Conservation (phyloP, 169 alveolate species). For the Plasmodium relictum region DNA sequence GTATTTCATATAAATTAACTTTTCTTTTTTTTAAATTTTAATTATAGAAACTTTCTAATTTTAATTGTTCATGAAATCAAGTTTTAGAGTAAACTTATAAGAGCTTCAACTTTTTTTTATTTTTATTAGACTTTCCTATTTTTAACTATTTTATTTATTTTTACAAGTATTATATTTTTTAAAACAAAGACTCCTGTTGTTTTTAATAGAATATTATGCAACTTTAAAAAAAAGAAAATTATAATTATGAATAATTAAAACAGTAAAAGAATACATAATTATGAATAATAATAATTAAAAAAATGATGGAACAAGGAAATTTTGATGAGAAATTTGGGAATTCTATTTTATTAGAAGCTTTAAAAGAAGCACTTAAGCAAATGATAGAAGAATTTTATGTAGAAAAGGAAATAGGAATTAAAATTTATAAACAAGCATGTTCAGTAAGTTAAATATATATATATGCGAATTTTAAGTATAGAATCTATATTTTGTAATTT, state of each 20-base stretch:
- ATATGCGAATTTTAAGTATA: neutral
- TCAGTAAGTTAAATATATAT: constrained; percentile 23
- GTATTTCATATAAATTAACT: too few relatives aligned
- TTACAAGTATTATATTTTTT: too few relatives aligned
- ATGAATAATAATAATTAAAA: constrained; percentile 13
- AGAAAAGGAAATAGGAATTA: constrained; percentile 58
- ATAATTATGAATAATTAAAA: constrained; percentile 5
- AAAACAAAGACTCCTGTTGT: too few relatives aligned
- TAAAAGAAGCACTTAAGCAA: constrained; percentile 74
- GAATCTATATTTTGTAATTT: neutral
- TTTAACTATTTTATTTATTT: too few relatives aligned
- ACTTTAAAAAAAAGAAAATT: neutral
- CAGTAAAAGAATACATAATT: neutral
- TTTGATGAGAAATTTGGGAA: constrained; percentile 48
- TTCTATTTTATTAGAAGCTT: constrained; percentile 65
- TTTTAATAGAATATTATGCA: too few relatives aligned
- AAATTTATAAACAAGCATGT: constrained; percentile 73
- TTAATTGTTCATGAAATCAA: too few relatives aligned
- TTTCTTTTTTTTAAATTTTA: too few relatives aligned
- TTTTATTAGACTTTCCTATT: too few relatives aligned
- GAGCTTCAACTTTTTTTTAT: too few relatives aligned
- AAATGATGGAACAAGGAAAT: constrained; percentile 43
- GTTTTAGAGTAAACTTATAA: too few relatives aligned
- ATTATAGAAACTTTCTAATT: too few relatives aligned
- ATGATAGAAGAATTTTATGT: constrained; percentile 75